Evolutionary conservation across 768 basidiomycete genomes (phyloP).

Genomic region (Leucocoprinus birnbaumii): DNA sequence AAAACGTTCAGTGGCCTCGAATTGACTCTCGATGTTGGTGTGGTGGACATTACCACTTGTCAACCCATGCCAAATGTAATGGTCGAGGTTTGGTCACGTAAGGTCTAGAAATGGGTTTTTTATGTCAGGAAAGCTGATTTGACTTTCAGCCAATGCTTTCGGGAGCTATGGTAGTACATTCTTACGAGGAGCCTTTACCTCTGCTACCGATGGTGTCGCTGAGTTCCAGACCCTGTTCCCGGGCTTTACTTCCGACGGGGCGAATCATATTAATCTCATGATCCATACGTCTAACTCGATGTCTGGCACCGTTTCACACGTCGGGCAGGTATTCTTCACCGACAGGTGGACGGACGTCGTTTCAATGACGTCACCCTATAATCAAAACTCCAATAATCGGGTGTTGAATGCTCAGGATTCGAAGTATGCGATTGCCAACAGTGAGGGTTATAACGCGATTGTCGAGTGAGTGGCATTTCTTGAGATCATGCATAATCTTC

Average conservation of each 20-base stretch:
- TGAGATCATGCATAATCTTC: neutral
- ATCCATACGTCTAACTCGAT: slow-evolving; percentile 28
- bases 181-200: slow-evolving; percentile 29
- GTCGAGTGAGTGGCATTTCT: slow-evolving; percentile 18
- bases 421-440: slow-evolving; percentile 18
- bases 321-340: slow-evolving; percentile 34
- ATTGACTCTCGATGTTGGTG: slow-evolving; percentile 32
- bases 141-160: slow-evolving; percentile 5
- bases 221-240: slow-evolving; percentile 29
- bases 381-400: slow-evolving; percentile 21
- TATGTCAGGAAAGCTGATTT: neutral
- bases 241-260: slow-evolving; percentile 28
- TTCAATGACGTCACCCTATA: slow-evolving; percentile 23
- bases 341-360: slow-evolving; percentile 27
- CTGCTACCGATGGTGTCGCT: slow-evolving; percentile 26
- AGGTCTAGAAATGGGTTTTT: neutral
- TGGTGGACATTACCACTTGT: slow-evolving; percentile 35
- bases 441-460: slow-evolving; percentile 25
- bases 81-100: slow-evolving; percentile 32
- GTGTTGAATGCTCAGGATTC: slow-evolving; percentile 26
- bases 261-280: slow-evolving; percentile 31
- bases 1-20: slow-evolving; percentile 23
- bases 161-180: slow-evolving; percentile 24
- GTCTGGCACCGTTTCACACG: slow-evolving; percentile 26
- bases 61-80: slow-evolving; percentile 29